Evolutionary conservation across 257 asterid genomes (phyloP).

Genomic region (Paraleonurus japonicus): DNA sequence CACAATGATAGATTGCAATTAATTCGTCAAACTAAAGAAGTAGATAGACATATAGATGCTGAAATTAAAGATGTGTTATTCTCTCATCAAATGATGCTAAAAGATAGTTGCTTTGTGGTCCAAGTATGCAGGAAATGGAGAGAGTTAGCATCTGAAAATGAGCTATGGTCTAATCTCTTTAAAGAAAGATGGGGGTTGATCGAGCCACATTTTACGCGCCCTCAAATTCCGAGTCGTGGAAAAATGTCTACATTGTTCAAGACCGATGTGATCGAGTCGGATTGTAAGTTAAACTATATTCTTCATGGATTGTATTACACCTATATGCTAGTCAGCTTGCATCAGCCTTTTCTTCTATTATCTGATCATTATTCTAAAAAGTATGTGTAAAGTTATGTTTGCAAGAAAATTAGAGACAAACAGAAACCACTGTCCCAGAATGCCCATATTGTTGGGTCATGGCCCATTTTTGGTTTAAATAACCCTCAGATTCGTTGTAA

Average conservation of each 20-base stretch:
- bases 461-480: too few species aligned
- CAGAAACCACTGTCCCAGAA: neutral
- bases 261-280: constrained; percentile 79
- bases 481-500: too few species aligned
- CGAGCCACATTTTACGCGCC: constrained; percentile 61
- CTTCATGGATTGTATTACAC: neutral
- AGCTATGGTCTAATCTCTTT: constrained; percentile 62
- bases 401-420: neutral
- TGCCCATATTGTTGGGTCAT: too few species aligned
- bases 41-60: neutral
- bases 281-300: constrained; percentile 45
- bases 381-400: neutral
- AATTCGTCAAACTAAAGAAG: neutral
- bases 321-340: neutral
- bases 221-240: constrained; percentile 56
- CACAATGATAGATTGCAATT: neutral
- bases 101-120: constrained; percentile 23
- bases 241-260: constrained; percentile 67
- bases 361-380: neutral
- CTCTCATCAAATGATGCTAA: constrained; percentile 11
- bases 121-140: constrained; percentile 88
- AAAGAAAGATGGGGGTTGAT: constrained; percentile 68
- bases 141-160: constrained; percentile 50
- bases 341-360: neutral
- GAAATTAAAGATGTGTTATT: neutral